phyloP scores from a whole-genome alignment of 129 eudicot species.

The Cynara cardunculus region DNA sequence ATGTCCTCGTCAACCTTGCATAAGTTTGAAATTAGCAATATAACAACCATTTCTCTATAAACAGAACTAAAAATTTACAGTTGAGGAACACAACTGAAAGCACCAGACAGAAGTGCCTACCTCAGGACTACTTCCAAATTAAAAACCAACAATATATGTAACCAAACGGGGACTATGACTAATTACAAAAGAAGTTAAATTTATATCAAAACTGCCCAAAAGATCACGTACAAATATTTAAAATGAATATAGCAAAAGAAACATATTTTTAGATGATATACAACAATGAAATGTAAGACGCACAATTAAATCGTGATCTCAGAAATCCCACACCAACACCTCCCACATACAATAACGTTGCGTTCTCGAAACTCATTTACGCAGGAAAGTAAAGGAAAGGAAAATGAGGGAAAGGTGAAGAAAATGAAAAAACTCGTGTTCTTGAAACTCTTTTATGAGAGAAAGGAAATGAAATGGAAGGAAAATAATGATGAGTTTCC shows the following conservation, averaged over 20 bases:
- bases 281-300: background rate
- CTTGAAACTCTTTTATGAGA: too few relatives aligned
- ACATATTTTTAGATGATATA: background rate
- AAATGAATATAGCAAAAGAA: background rate
- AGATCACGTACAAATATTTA: background rate
- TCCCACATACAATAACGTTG: slow-evolving; percentile 9
- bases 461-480: too few relatives aligned
- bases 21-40: background rate
- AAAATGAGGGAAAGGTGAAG: too few relatives aligned
- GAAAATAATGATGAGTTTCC: too few relatives aligned
- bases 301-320: background rate
- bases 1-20: slow-evolving; percentile 33
- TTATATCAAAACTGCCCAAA: slow-evolving; percentile 3
- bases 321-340: background rate
- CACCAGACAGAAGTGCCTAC: background rate
- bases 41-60: background rate
- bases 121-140: background rate
- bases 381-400: too few relatives aligned
- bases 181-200: background rate
- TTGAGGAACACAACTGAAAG: slow-evolving; percentile 1
- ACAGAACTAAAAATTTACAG: background rate
- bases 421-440: too few relatives aligned
- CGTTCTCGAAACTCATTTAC: too few relatives aligned
- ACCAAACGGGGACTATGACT: slow-evolving; percentile 5
- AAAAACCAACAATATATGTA: background rate